Percentiles rank a stretch among this genome's conserved stretches.
These are phyloP conservation scores for Diaporthe capsici DNA, from an alignment of 2,329 filamentous ascomycete species.

Conservation along the genomic window DNA sequence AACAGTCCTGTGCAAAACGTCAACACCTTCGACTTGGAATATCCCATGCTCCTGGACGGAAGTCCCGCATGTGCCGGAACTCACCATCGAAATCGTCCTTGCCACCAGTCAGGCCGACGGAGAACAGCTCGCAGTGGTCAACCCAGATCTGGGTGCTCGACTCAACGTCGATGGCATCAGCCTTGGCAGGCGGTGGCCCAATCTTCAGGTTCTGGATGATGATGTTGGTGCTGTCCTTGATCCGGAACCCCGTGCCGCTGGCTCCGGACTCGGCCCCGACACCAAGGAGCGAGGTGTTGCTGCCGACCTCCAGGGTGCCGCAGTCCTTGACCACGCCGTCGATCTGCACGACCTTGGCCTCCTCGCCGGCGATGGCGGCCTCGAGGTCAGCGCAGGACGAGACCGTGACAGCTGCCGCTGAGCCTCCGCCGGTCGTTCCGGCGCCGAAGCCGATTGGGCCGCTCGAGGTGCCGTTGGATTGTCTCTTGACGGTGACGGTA, in stretches of 20 bases:
- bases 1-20: conserved; percentile 56
- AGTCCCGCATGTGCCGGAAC: not conserved
- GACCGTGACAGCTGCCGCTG: not conserved
- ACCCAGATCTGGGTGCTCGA: conserved; percentile 62
- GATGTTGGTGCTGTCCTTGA: conserved; percentile 54
- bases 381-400: conserved; percentile 9
- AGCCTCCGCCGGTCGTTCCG: conserved; percentile 14
- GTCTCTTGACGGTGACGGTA: not conserved
- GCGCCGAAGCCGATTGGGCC: conserved; percentile 21
- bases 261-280: conserved; percentile 14
- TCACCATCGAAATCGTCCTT: conserved; percentile 68
- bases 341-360: conserved; percentile 21
- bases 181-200: conserved; percentile 51
- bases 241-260: conserved; percentile 12
- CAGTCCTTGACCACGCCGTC: not conserved
- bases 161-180: conserved; percentile 57
- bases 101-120: conserved; percentile 61
- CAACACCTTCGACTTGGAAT: not conserved
- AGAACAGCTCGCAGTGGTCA: conserved; percentile 67
- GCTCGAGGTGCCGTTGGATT: not conserved
- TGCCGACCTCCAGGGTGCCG: conserved; percentile 2
- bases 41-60: accelerated
- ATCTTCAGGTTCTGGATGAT: conserved; percentile 62
- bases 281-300: conserved; percentile 18
- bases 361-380: conserved; percentile 4